Base-by-base conservation (phyloP, 257 asterid species). In the Solanum chmielewskii region DNA sequence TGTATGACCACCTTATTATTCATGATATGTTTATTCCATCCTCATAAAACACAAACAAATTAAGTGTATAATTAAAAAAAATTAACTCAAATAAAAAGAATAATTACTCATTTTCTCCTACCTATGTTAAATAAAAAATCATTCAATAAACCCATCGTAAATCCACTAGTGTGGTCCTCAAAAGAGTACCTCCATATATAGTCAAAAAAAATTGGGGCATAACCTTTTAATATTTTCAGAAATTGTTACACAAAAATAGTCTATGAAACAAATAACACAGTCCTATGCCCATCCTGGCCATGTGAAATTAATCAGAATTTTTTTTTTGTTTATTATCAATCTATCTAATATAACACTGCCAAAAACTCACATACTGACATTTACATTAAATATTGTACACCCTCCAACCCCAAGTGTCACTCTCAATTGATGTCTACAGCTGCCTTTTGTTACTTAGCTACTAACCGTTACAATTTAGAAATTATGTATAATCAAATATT, bases 271-370 rank as follows among this genome's bases (percentile, higher is more conserved):
- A 81, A 49, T 81, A 25, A 37, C 60, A 77, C 15, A 44, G 83
- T 44, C 62, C 15, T 16, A 59, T 90, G 87, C 91, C 92, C 94
- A 87, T 88, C 88, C 89, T 85, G 82, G 74, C 95, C 98, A 94
- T 92, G 98, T 94, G 98, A 87, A 84, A 35, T 49, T 74, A 70
- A 52, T 82, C 92, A 89, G 88, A 78, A 87, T 33, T 39, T 29
- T 83, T 41, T 52, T 47, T 45, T 39, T 52, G 84, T 73, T 69
- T 75, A 42, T 81, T 85, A 37, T 86, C 39, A 73, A 85, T 41
- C 37, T 76, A 87, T 37, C 83, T 23, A 74, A 60, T 80, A 5
- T 64, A 49, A 49, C 69, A 81, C 85, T 81, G 85, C 31, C 85
- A 81, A 80, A 56, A 49, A 81, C 68, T 81, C 69, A 29, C 12